Base-by-base conservation (phyloP, 495 filamentous ascomycete genomes). In the Penicillium paradoxum region DNA sequence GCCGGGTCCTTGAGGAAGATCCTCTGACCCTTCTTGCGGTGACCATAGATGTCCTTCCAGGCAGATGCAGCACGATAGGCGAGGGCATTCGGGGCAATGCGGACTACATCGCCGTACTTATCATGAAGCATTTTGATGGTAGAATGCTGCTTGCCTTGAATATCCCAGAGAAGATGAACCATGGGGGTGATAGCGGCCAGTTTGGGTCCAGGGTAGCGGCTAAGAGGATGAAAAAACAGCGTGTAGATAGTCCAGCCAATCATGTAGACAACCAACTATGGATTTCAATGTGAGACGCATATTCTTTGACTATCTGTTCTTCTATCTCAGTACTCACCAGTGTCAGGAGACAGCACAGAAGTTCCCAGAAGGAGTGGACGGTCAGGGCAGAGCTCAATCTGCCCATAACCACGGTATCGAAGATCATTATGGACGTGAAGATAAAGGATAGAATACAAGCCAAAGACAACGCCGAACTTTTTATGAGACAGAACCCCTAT, bases 1-100 rank as follows among this genome's bases (percentile, higher is more conserved):
- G 60, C 49, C 3, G 70, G 61, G 37, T 81, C 71, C 36, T 68
- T 71, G 46, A 58, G 30, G 24, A 69, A 69, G 11, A 60, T 54
- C 4, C 41, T 57, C 15, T 63, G 58, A 0, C 67, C 75, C 38
- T 63, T 58, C 17, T 68, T 64, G 14, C 67, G 69, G 47, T 79
- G 77, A 13, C 75, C 76, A 63, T 82, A 81, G 36, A 84, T 82
- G 25, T 84, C 80, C 34, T 72, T 74, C 80, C 79, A 84, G 2
- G 80, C 81, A 45, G 72, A 56, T 0, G 78, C 63, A 15, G 69
- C 62, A 21, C 58, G 72, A 60, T 75, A 86, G 0, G 68, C 69
- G 13, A 86, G 67, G 43, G 81, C 70, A 58, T 80, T 71, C 0
- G 81, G 80, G 0, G 74, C 71, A 30, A 82, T 65, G 6, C 82